Evolutionary conservation across 23 red algal species (phyloP).

Genomic region (Cyanidiococcus yangmingshanensis): DNA sequence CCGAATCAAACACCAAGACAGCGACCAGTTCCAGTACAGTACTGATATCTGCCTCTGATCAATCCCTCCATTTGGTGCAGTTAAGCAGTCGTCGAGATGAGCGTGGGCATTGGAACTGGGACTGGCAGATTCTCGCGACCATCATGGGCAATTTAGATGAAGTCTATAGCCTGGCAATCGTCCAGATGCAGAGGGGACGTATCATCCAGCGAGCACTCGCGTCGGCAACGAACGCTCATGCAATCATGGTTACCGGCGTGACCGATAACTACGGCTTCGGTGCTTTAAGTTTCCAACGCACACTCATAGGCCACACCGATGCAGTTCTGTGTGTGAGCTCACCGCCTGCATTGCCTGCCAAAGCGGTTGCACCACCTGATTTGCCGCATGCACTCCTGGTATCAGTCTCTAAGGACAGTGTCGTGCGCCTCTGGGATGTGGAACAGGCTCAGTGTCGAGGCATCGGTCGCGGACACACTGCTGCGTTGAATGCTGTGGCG

Average conservation of each 20-base stretch:
- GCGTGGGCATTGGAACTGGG: not conserved
- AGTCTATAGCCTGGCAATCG: not conserved
- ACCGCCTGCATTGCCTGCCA: not conserved
- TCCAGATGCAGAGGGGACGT: not conserved
- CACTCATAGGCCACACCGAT: not conserved
- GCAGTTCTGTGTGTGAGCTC: not conserved
- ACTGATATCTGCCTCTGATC: not conserved
- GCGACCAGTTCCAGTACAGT: not conserved
- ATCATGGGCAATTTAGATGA: slow-evolving; percentile 8
- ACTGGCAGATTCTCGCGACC: not conserved
- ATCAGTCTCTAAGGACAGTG: not conserved
- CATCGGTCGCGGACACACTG: slow-evolving; percentile 5
- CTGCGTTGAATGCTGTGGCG: not conserved
- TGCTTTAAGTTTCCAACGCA: not conserved
- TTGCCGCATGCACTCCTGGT: not conserved
- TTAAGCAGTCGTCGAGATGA: not conserved
- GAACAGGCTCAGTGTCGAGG: not conserved
- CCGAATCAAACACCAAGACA: not conserved
- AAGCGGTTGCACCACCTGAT: not conserved
- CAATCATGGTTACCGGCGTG: not conserved
- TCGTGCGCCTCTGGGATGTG: slow-evolving; percentile 15
- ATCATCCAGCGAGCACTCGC: not conserved
- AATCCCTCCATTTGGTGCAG: not conserved
- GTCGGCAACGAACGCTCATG: slow-evolving; percentile 1
- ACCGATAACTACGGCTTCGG: not conserved